Conservation (phyloP, 129 eudicot genomes). For the Silybum marianum region DNA sequence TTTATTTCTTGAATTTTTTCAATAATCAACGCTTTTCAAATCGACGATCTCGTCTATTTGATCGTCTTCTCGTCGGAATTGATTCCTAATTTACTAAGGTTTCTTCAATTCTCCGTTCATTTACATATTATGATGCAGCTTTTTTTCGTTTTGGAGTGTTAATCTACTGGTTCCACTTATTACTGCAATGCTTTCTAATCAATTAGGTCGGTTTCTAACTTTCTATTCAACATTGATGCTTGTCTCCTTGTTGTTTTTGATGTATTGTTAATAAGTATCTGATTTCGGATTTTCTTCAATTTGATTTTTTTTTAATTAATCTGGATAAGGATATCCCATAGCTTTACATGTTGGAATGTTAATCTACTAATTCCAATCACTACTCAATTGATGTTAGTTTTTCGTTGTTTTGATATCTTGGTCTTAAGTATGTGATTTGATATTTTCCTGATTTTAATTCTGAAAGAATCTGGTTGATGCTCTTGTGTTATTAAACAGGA, state of each 20-base stretch:
- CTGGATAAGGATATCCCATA: not conserved
- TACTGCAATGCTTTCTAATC: not conserved
- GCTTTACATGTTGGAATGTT: slow-evolving; percentile 14
- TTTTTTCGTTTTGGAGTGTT: not conserved
- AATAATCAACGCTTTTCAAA: not conserved
- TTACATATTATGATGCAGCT: not conserved
- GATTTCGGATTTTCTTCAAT: not conserved
- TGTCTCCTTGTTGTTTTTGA: not conserved
- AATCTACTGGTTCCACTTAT: not conserved
- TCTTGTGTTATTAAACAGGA: slow-evolving; percentile 16
- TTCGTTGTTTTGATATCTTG: not conserved
- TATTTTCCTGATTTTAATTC: not conserved
- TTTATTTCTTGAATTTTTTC: not conserved
- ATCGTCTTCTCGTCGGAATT: not conserved
- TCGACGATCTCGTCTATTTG: not conserved
- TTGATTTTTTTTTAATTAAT: not conserved
- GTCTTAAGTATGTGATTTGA: not conserved
- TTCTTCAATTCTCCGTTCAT: no score
- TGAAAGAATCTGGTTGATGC: not conserved
- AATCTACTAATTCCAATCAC: not conserved
- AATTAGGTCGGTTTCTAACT: not conserved
- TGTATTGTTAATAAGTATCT: not conserved
- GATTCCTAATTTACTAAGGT: not conserved
- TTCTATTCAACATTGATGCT: slow-evolving; percentile 1
- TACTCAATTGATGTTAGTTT: not conserved